A percentile compares a stretch with the other conserved stretches of the same genome.
Evolutionary conservation across 2,329 filamentous ascomycete genomes (phyloP).

Genomic region (Phoma sp.): DNA sequence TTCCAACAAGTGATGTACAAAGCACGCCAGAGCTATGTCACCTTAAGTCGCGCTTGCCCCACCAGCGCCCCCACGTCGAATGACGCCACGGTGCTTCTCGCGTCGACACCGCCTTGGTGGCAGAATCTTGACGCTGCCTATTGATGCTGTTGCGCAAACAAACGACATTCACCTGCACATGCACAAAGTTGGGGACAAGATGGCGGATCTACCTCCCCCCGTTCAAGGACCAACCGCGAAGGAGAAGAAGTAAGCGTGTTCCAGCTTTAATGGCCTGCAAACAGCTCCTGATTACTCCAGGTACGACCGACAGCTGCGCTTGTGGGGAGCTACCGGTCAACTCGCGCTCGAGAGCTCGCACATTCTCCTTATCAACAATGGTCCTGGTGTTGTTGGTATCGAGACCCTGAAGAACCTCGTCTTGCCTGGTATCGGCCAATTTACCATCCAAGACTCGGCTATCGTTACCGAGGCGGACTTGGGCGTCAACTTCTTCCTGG

Average conservation of each 20-base stretch:
- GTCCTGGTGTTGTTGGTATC: slow-evolving; percentile 83
- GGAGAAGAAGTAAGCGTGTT: slow-evolving; percentile 57
- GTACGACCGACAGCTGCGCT: slow-evolving; percentile 92
- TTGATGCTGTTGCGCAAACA: slow-evolving; percentile 6
- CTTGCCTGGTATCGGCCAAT: slow-evolving; percentile 86
- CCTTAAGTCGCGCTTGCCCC: not conserved
- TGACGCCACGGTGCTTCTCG: slow-evolving; percentile 3
- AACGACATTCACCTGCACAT: not conserved
- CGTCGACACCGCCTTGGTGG: slow-evolving; percentile 14
- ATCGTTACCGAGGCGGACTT: slow-evolving; percentile 82
- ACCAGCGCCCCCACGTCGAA: slow-evolving; percentile 8
- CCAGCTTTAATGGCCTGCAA: slow-evolving; percentile 1
- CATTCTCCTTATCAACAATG: slow-evolving; percentile 88
- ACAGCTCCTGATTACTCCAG: slow-evolving; percentile 52
- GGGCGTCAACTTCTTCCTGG: slow-evolving; percentile 96
- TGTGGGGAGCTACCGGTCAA: slow-evolving; percentile 95
- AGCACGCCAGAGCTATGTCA: not conserved
- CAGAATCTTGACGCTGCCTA: slow-evolving; percentile 20
- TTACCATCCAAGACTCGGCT: slow-evolving; percentile 86
- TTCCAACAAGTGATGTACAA: not conserved
- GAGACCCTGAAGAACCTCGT: slow-evolving; percentile 98
- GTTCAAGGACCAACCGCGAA: slow-evolving; percentile 53
- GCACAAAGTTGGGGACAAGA: slow-evolving; percentile 16
- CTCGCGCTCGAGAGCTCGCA: slow-evolving; percentile 88
- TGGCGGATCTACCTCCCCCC: slow-evolving; percentile 49